Conservation (phyloP, 2,329 filamentous ascomycete genomes). For the Penicillium digitatum region DNA sequence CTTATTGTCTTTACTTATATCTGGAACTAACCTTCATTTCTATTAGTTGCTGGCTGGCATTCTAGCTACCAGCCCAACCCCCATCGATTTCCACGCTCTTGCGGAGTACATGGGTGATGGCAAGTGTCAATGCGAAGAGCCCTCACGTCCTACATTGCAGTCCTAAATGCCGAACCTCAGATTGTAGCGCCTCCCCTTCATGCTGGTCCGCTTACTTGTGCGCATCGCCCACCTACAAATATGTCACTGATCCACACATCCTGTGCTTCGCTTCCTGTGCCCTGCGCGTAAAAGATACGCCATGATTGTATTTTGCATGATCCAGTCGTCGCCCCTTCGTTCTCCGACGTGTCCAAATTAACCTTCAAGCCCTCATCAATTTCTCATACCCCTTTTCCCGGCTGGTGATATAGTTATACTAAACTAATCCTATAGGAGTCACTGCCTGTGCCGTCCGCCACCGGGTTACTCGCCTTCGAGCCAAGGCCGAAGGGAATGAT, state of each 20-base stretch:
- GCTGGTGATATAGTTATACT: not conserved
- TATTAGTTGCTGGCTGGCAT: not conserved
- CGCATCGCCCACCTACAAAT: too few relatives aligned
- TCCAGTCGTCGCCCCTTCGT: too few relatives aligned
- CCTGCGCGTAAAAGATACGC: not conserved
- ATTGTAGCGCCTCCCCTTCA: not conserved
- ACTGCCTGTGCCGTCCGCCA: not conserved
- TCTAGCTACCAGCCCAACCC: not conserved
- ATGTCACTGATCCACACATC: too few relatives aligned
- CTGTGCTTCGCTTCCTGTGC: too few relatives aligned
- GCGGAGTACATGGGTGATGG: not conserved
- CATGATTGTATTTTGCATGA: too few relatives aligned
- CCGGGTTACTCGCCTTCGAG: not conserved
- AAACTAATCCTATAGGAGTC: not conserved
- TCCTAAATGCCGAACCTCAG: not conserved
- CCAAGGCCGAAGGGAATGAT: not conserved
- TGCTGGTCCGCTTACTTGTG: not conserved
- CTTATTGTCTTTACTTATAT: not conserved
- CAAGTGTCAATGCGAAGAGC: not conserved
- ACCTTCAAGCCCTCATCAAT: not conserved
- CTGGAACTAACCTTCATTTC: not conserved
- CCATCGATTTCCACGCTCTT: not conserved
- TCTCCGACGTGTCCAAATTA: not conserved
- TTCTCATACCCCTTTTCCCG: too few relatives aligned
- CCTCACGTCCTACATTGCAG: not conserved